Evolutionary conservation across 495 filamentous ascomycete genomes (phyloP).

Genomic region (Podospora sp.): DNA sequence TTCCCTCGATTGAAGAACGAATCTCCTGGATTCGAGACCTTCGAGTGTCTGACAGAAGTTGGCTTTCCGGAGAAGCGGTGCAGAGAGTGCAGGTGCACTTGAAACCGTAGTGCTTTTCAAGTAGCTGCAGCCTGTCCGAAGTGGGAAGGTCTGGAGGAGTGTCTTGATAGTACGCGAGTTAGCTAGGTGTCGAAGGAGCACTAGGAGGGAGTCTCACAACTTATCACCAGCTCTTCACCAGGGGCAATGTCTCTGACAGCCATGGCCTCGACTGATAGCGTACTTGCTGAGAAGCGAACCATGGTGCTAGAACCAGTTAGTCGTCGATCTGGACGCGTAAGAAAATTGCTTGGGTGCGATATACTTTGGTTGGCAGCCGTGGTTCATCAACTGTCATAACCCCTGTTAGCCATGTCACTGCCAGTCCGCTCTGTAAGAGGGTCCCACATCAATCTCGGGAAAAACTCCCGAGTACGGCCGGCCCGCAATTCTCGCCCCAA

Average conservation of each 20-base stretch:
- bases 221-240: not conserved
- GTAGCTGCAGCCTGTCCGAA: not conserved
- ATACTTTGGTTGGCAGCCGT: not conserved
- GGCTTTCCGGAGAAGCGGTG: not conserved
- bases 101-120: not conserved
- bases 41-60: not conserved
- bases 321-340: not conserved
- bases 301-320: not conserved
- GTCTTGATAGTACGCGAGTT: not conserved
- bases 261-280: not conserved
- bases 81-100: not conserved
- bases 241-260: not conserved
- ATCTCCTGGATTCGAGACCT: not conserved
- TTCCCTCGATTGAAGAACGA: not conserved
- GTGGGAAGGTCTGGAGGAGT: not conserved
- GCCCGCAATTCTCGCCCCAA: not conserved
- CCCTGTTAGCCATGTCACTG: not conserved
- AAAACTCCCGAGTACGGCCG: not conserved
- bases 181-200: not conserved
- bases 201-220: not conserved
- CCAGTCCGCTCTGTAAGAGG: too few relatives aligned
- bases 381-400: not conserved
- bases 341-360: not conserved
- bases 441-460: not conserved
- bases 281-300: not conserved